A percentile compares a stretch with the other conserved stretches of the same genome.
Evolutionary conservation across 768 basidiomycete species (phyloP).

Genomic region (Tephrocybe sp.): DNA sequence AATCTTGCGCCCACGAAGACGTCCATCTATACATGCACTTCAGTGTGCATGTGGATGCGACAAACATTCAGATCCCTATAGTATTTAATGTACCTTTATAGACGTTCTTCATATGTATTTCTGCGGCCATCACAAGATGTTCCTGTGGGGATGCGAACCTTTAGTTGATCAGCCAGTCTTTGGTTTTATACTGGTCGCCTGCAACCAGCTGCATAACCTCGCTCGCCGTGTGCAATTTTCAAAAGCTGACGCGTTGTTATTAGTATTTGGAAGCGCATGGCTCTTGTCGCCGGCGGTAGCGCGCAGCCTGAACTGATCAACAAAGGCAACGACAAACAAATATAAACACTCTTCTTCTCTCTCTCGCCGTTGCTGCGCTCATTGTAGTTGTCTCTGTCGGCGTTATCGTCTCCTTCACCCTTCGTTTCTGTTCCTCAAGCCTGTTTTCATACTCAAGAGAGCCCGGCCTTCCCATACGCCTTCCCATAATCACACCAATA

Average conservation of each 20-base stretch:
- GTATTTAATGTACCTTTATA: slow-evolving; percentile 9
- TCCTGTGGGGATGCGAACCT: no score
- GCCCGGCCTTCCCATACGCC: slow-evolving; percentile 3
- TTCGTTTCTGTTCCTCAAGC: slow-evolving; percentile 15
- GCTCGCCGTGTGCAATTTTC: no score
- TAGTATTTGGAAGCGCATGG: no score
- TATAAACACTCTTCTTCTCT: slow-evolving; percentile 17
- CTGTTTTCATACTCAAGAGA: slow-evolving; percentile 10
- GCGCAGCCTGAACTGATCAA: neutral
- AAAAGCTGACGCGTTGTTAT: no score
- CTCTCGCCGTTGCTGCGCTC: slow-evolving; percentile 17
- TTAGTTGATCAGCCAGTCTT: no score
- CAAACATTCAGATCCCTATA: neutral
- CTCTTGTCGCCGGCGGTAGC: slow-evolving; percentile 5
- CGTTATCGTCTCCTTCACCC: slow-evolving; percentile 8
- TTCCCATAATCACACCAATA: slow-evolving; percentile 2
- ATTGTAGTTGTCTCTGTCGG: slow-evolving; percentile 22
- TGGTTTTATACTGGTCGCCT: no score
- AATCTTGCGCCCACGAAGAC: neutral
- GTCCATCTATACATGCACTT: neutral
- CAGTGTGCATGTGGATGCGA: neutral
- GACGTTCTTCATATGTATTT: slow-evolving; percentile 2
- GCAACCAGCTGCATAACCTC: no score
- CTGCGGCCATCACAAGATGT: no score
- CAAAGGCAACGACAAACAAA: slow-evolving; percentile 18